These are phyloP conservation scores for Taphrina confusa DNA, from an alignment of 1,139 yeast genomes.

Conservation along the genomic window DNA sequence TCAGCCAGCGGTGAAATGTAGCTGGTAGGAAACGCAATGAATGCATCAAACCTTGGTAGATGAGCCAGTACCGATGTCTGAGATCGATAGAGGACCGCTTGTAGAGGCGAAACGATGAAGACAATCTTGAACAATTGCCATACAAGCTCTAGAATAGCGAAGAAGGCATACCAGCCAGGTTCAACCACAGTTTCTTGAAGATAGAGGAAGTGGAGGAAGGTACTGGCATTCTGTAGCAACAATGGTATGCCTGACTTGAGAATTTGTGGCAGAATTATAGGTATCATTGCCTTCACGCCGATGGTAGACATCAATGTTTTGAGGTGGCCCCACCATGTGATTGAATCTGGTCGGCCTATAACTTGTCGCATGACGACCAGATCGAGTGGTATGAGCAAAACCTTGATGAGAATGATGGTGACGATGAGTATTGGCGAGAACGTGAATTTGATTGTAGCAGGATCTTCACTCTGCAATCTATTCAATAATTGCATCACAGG, in stretches of 20 bases:
- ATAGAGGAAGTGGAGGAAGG: background rate
- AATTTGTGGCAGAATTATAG: conserved; percentile 19
- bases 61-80: conserved; percentile 16
- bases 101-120: conserved; percentile 15
- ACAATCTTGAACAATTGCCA: conserved; percentile 6
- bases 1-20: conserved; percentile 14
- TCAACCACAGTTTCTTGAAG: conserved; percentile 8
- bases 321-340: conserved; percentile 3
- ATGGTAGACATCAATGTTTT: background rate
- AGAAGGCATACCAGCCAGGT: conserved; percentile 12
- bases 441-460: background rate
- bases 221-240: background rate
- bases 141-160: conserved; percentile 1
- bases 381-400: conserved; percentile 22
- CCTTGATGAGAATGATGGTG: background rate
- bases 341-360: conserved; percentile 10
- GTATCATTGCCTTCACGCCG: conserved; percentile 6
- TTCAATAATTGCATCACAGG: conserved; percentile 6
- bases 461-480: conserved; percentile 10
- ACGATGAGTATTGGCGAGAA: background rate
- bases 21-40: conserved; percentile 1
- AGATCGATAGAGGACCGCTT: conserved; percentile 14
- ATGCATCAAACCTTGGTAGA: conserved; percentile 10
- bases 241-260: conserved; percentile 10
- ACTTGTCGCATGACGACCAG: conserved; percentile 23